Base-by-base conservation (phyloP, 1,284 basidiomycete species). In the Sanguinoderma infundibulare region DNA sequence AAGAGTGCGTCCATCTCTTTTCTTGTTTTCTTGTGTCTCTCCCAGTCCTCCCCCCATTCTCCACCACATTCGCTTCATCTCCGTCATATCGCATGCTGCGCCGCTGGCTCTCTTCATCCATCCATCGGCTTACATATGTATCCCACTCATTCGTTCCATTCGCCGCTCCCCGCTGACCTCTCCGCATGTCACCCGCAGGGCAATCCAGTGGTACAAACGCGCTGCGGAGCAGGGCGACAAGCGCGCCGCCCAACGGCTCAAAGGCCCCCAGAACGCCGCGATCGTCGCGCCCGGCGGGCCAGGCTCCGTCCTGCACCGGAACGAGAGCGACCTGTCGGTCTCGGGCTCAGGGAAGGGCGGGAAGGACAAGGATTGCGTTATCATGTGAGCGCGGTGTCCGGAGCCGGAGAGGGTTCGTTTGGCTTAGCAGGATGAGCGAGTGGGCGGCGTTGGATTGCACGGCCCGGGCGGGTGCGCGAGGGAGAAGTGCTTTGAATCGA, bases 161-260 rank as follows among this genome's bases (percentile, higher is more conserved):
- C 30, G 17, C 24, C 17, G 26, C 53, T 24, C 47, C 9, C 38
- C 30, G 9, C 28, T 56, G 20, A n/a, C 20, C 15, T 39, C 26
- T 24, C 14, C 35, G 49, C 39, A 12, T 38, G 52, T 42, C 20
- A n/a, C 28, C 30, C 65, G 26, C 66, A 92, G 90, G 67, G 90
- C 96, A 1, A 81, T 88, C 59, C 75, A 83, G 30, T 98, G 91
- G 85, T 99, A 97, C 82, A 92, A 91, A 76, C 86, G 87, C 64
- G 95, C 97, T 1, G 90, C 95, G 5, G 95, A 97, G n/a, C 87
- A 90, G 36, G 96, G 97, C 46, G 97, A 99, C 79, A 97, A 95
- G 75, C 92, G 97, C 60, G 96, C 97, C 0, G 80, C 84, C 15
- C 93, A 96, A 72, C 88, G 98, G 51, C 79, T 99, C n/a, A 89